A percentile compares a stretch with the other conserved stretches of the same genome.
These are phyloP conservation scores for Cordyceps fumosorosea DNA, from an alignment of 2,329 filamentous ascomycete genomes.

Conservation along the genomic window DNA sequence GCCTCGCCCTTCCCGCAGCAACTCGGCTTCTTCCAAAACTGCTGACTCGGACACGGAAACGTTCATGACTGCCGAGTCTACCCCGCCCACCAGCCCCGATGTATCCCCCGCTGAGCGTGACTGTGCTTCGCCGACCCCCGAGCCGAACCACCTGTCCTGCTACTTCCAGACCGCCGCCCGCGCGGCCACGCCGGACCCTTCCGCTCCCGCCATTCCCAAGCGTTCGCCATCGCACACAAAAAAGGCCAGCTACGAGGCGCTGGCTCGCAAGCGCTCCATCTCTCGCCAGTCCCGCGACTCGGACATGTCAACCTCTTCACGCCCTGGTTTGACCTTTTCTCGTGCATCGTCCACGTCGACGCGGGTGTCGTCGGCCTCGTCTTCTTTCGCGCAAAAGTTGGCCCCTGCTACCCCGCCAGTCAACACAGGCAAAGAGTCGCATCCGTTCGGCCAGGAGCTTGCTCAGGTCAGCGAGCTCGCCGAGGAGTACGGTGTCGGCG, in stretches of 20 bases:
- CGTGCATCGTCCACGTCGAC: conserved; percentile 52
- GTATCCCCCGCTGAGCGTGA: conserved; percentile 47
- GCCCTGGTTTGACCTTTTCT: conserved; percentile 50
- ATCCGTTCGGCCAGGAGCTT: conserved; percentile 85
- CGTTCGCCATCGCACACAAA: conserved; percentile 85
- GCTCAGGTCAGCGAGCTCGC: conserved; percentile 89
- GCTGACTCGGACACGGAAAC: conserved; percentile 66
- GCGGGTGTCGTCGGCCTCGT: conserved; percentile 41
- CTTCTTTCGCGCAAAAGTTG: conserved; percentile 23
- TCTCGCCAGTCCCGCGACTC: conserved; percentile 52
- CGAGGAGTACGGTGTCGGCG: conserved; percentile 71
- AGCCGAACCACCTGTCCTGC: conserved; percentile 60
- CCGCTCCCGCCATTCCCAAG: conserved; percentile 64
- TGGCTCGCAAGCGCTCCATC: conserved; percentile 60
- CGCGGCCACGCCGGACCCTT: conserved; percentile 36
- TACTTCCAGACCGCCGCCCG: conserved; percentile 52
- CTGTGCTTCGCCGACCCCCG: conserved; percentile 49
- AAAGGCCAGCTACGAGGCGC: conserved; percentile 65
- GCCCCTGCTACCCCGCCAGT: conserved; percentile 15
- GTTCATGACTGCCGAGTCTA: conserved; percentile 38
- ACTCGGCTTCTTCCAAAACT: conserved; percentile 45
- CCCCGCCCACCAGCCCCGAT: conserved; percentile 64
- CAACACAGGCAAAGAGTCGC: conserved; percentile 31
- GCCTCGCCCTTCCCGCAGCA: conserved; percentile 42
- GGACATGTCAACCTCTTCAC: conserved; percentile 46